Evolutionary conservation across 2,329 filamentous ascomycete species (phyloP), one percentile per base, ranked within the genome.

Genomic region (Apiospora sp.): DNA sequence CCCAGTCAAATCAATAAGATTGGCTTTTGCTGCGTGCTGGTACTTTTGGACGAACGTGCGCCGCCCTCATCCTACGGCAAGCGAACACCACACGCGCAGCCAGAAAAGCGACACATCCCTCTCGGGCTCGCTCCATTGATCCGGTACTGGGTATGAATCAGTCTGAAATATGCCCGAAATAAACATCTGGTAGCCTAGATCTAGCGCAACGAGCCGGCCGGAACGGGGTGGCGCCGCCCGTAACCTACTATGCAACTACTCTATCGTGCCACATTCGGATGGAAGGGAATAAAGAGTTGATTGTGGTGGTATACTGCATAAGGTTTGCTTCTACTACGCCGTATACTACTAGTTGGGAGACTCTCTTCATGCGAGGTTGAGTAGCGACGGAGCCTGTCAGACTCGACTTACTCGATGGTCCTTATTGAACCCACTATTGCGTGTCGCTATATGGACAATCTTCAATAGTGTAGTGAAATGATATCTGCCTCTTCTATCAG

Each of bases 211-310:
- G 34, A 64, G 34, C 58, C 58, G 34, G 58, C 34, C 58, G 34
- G 58, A 41, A 64, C 58, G 58, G 58, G 58, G 58, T 64, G 58
- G 58, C 34, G 58, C 34, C 58, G 58, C 58, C 58, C 19, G 58
- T 64, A 41, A 41, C 34, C 58, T 64, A n/a, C 22, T 64, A 34
- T n/a, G 16, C 58, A 37, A 4, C 22, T 41, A 37, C 58, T 61
- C 7, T 64, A n/a, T 34, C 34, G 10, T 13, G 19, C 51, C 19
- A 30, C 16, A 61, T 34, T 61, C 54, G 54, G 58, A 37, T 41
- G 34, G 41, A 64, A n/a, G 58, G 34, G 22, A 51, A 10, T 37
- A 37, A 10, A 37, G 8, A 41, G 37, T 41, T 37, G 37, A 8
- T 13, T n/a, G 49, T 13, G 49, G 10, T 51, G 24, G 30, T n/a